These are phyloP conservation scores for Podaxis pistillaris DNA, from an alignment of 768 basidiomycete species.

Conservation along the genomic window DNA sequence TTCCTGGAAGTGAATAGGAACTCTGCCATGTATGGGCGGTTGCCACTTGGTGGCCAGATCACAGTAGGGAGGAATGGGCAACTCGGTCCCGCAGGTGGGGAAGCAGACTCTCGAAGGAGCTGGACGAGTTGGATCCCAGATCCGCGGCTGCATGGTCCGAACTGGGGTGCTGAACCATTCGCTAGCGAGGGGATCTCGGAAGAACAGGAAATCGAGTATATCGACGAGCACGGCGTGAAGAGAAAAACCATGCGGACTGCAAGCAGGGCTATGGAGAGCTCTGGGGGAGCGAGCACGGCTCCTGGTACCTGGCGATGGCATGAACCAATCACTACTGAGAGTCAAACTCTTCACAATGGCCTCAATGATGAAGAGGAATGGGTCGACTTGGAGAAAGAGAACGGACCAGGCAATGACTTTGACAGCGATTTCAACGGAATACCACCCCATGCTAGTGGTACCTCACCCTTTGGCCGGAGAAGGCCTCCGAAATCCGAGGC, in stretches of 20 bases:
- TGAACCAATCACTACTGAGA: conserved; percentile 7
- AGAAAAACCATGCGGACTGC: conserved; percentile 10
- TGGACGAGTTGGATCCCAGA: conserved; percentile 50
- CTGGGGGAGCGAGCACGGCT: conserved; percentile 17
- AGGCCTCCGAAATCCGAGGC: conserved; percentile 35
- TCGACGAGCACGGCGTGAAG: conserved; percentile 35
- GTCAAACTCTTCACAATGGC: conserved; percentile 17
- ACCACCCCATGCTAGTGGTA: conserved; percentile 31
- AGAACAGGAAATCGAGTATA: conserved; percentile 28
- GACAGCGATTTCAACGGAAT: conserved; percentile 37
- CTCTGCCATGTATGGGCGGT: conserved; percentile 53
- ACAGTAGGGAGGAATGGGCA: conserved; percentile 51
- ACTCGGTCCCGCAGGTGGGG: conserved; percentile 34
- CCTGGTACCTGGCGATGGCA: conserved; percentile 1
- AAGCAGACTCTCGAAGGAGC: conserved; percentile 17
- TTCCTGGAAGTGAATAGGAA: conserved; percentile 73
- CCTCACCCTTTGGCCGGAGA: conserved; percentile 33
- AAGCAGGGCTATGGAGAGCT: background rate
- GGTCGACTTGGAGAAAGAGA: conserved; percentile 55
- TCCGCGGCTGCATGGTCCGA: conserved; percentile 53
- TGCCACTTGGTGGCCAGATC: conserved; percentile 61
- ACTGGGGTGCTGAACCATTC: conserved; percentile 36
- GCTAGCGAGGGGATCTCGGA: conserved; percentile 6
- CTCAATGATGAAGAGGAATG: conserved; percentile 46
- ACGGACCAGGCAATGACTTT: conserved; percentile 33